Conservation (phyloP, 441 rosid genomes). For the Erodium trifolium region DNA sequence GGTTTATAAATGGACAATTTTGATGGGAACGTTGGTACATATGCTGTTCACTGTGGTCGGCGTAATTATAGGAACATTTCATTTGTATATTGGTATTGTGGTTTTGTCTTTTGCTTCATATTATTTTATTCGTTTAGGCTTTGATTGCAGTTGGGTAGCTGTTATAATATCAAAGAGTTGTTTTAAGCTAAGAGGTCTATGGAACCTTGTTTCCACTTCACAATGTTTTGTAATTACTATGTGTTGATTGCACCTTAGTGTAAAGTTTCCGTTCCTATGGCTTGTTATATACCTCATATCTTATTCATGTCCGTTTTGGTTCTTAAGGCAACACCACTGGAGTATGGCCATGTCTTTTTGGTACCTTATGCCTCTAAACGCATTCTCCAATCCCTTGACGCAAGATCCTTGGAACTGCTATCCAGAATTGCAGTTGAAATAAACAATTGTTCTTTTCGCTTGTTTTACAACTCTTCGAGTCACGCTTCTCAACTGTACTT, state of each 20-base stretch:
- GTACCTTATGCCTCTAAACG: constrained; percentile 26
- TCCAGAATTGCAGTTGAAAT: constrained; percentile 32
- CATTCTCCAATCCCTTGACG: constrained; percentile 21
- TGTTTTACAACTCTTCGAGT: constrained; percentile 28
- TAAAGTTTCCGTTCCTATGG: background rate
- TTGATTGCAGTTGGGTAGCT: background rate
- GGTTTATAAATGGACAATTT: constrained; percentile 12
- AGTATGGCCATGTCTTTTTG: constrained; percentile 37
- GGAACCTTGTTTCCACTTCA: constrained; percentile 8
- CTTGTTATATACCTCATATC: constrained; percentile 7
- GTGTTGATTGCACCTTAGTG: constrained; percentile 7
- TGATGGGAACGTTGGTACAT: background rate
- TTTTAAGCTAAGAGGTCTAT: background rate
- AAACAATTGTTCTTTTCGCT: constrained; percentile 25
- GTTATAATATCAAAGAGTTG: background rate
- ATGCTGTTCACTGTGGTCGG: background rate
- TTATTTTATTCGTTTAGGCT: background rate
- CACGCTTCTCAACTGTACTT: constrained; percentile 23
- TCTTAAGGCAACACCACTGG: constrained; percentile 31
- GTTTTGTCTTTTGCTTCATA: background rate
- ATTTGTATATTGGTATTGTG: background rate
- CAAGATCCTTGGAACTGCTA: constrained; percentile 24
- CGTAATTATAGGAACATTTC: background rate
- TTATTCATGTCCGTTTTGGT: constrained; percentile 15
- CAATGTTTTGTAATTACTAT: constrained; percentile 3